Evolutionary conservation across 2,329 filamentous ascomycete species (phyloP), one percentile per base, ranked within the genome.

Genomic region (Beauveria varroae): DNA sequence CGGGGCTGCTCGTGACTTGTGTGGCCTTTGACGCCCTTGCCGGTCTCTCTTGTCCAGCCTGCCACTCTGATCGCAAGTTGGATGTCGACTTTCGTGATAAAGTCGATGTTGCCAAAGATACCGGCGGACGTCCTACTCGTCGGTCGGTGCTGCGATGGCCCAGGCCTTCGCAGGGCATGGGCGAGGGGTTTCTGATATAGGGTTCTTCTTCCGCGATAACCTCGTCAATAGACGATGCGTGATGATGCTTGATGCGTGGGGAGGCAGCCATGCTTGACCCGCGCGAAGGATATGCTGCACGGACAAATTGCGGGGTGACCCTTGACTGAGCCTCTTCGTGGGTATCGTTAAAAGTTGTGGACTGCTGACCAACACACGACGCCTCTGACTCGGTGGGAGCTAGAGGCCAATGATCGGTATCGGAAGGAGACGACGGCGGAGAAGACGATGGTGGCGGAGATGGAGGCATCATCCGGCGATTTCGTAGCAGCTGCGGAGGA

Each of bases 211-310:
- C 59, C 47, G 51, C 40, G 62, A 69, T 63, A 3, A 67, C 53
- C 8, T 65, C 66, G 43, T 69, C 67, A 41, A 69, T 69, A 2
- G 66, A 68, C 4, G 63, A 61, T 65, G 68, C 60, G 64, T 68
- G 65, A 69, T 69, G 64, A 69, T 67, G 54, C 65, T 9, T 66
- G 62, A 52, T 65, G 56, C 41, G 67, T 58, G 30, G 68, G 37
- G 58, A 64, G 18, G 65, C 63, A 18, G 41, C 41, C 59, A 69
- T 67, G 51, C 70, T 74, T 2, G 69, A 69, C 24, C 61, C 66
- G 41, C 71, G 68, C 10, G 63, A 60, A 8, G 71, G 70, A 46
- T 64, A 66, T 6, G 62, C 62, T 14, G 68, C 63, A 10, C 63
- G 56, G 7, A 64, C 60, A 22, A 65, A 66, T 9, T 51, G 57